phyloP scores from a whole-genome alignment of 2,329 filamentous ascomycete species.

The Exserohilum turcica region DNA sequence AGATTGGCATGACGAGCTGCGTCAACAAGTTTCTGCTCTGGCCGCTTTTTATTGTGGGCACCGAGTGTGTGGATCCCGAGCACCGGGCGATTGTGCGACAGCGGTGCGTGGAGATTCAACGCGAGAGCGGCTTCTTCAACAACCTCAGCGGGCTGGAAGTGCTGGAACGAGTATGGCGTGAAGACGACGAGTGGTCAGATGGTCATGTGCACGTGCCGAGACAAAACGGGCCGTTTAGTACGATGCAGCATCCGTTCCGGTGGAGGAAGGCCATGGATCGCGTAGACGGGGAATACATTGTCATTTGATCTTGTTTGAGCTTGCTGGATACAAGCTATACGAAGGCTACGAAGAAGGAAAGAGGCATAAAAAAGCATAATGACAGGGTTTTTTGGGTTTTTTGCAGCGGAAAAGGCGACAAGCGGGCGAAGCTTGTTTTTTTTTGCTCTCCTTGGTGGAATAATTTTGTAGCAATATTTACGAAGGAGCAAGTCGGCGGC shows the following conservation, averaged over 20 bases:
- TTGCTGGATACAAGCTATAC: conserved; percentile 23
- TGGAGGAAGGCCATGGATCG: conserved; percentile 59
- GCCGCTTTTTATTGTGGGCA: conserved; percentile 89
- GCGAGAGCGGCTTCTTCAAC: conserved; percentile 89
- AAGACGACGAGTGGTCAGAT: conserved; percentile 50
- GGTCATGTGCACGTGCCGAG: conserved; percentile 28
- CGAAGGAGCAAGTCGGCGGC: not conserved
- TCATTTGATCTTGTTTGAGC: conserved; percentile 48
- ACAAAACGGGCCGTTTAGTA: conserved; percentile 30
- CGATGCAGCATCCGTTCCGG: conserved; percentile 48
- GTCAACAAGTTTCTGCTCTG: conserved; percentile 90
- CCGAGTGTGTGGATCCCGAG: conserved; percentile 81
- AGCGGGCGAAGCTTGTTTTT: not conserved
- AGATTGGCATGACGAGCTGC: conserved; percentile 71
- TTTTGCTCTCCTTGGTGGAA: conserved; percentile 2
- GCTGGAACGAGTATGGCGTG: conserved; percentile 81
- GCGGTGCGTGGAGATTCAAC: conserved; percentile 84
- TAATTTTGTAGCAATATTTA: conserved; percentile 12
- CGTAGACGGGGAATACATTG: conserved; percentile 58
- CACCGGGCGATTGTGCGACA: conserved; percentile 79
- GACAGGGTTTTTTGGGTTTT: conserved; percentile 12
- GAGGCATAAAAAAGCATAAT: conserved; percentile 9
- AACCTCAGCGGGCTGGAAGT: conserved; percentile 86
- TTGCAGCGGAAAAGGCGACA: conserved; percentile 7
- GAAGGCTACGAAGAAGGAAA: conserved; percentile 8